Base-by-base conservation (phyloP, 495 filamentous ascomycete species). In the Hypoxylon lienhwacheense region DNA sequence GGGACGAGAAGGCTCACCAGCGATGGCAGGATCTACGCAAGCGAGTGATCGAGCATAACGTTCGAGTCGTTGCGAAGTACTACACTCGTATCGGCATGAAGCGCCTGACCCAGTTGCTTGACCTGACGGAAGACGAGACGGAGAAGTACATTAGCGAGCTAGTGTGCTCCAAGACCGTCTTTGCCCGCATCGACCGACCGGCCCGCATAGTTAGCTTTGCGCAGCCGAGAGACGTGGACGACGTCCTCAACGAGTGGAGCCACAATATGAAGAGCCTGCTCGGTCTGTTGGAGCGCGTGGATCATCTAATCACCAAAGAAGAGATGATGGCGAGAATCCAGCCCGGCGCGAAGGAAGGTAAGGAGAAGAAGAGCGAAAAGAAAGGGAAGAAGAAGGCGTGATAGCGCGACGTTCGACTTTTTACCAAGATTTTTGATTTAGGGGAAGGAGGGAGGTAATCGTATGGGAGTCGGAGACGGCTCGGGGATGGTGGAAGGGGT, bases 241-340 rank as follows among this genome's bases (percentile, higher is more conserved):
- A 98, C 69, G 86, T 96, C 43, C 74, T 98, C 70, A 97, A 97
- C 71, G 95, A 97, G 70, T 98, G 93, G 93, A 96, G 91, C 71
- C 88, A 85, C 62, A 92, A 96, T 66, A 96, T 98, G 95, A 97
- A 95, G 87, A 93, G 86, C 66, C 75, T 98, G 54, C 77, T 98
- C 48, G 95, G 91, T 7, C 72, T 95, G 53, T 66, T 98, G 69
- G 93, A 98, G 77, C 79, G 93, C 35, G 92, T 98, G 55, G 93
- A 97, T 71, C 93, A 98, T 74, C 76, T 98, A 69, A 98, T 98
- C 64, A 97, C 93, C 44, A 98, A 97, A 83, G 95, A 97, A 77
- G 95, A 97, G 80, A 98, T 98, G 93, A 98, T 98, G 93, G 93
- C 93, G 26, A 80, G 91, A 41, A 97, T 97, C 55, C 84, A 89